These are phyloP conservation scores for Tetracladium marchalianum DNA, from an alignment of 495 filamentous ascomycete genomes.

Conservation along the genomic window DNA sequence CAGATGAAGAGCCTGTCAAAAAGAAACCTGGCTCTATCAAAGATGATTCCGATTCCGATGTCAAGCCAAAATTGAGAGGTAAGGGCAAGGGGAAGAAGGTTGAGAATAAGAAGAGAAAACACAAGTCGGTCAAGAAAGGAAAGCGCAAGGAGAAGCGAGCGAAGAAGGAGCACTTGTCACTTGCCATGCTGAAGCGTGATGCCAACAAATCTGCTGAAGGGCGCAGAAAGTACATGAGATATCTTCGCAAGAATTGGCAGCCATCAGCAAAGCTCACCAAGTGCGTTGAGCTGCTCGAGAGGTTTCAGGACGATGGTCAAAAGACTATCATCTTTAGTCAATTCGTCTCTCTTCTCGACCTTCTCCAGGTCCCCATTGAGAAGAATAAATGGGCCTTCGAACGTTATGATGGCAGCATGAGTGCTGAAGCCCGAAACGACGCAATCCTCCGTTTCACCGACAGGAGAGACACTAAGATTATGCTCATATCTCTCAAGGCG, in stretches of 20 bases:
- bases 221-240: slow-evolving; percentile 49
- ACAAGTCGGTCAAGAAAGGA: slow-evolving; percentile 30
- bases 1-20: background rate
- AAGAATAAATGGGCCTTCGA: slow-evolving; percentile 45
- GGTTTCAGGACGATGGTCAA: slow-evolving; percentile 30
- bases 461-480: slow-evolving; percentile 53
- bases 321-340: slow-evolving; percentile 93
- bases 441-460: slow-evolving; percentile 67
- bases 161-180: slow-evolving; percentile 25
- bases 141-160: slow-evolving; percentile 4
- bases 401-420: slow-evolving; percentile 87
- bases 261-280: slow-evolving; percentile 74
- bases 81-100: slow-evolving; percentile 15
- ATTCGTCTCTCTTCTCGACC: slow-evolving; percentile 83
- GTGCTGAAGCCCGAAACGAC: slow-evolving; percentile 51
- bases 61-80: slow-evolving; percentile 3
- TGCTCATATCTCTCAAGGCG: slow-evolving; percentile 84
- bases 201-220: slow-evolving; percentile 49
- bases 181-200: slow-evolving; percentile 59
- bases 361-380: slow-evolving; percentile 79
- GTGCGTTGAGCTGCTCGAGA: slow-evolving; percentile 54
- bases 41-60: slow-evolving; percentile 10
- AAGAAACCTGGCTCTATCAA: background rate
- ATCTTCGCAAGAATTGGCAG: slow-evolving; percentile 59
- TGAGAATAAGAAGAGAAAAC: slow-evolving; percentile 22